Conservation (phyloP, 495 filamentous ascomycete species). For the Acidiella bohemica region DNA sequence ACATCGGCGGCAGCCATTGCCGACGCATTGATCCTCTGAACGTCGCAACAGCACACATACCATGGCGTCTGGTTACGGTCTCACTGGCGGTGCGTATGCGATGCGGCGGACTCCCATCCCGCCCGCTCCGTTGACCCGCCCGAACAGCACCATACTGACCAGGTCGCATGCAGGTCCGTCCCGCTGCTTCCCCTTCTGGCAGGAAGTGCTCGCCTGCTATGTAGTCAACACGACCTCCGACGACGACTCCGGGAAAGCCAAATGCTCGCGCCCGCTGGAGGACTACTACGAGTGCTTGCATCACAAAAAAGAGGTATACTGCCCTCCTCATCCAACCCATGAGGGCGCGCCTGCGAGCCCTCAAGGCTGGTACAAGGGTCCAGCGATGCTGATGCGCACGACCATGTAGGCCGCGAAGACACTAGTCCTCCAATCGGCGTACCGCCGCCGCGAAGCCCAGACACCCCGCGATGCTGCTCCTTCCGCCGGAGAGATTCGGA, state of each 20-base stretch:
- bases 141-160: not conserved
- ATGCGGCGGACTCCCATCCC: not conserved
- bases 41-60: not conserved
- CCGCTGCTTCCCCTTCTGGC: conserved; percentile 99
- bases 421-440: conserved; percentile 68
- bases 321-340: not conserved
- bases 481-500: conserved; percentile 65
- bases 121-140: not conserved
- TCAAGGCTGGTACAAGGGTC: not conserved
- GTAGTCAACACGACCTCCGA: conserved; percentile 36
- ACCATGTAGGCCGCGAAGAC: conserved; percentile 60
- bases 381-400: conserved; percentile 1
- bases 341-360: not conserved
- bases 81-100: conserved; percentile 1
- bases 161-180: conserved; percentile 47
- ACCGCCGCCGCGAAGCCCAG: conserved; percentile 64
- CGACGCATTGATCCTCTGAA: not conserved
- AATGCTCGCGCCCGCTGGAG: conserved; percentile 77
- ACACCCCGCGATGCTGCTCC: conserved; percentile 63
- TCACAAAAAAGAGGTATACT: conserved; percentile 85
- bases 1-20: too few relatives aligned
- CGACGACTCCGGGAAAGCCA: conserved; percentile 68
- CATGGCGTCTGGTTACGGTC: conserved; percentile 27
- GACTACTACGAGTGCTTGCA: conserved; percentile 98
- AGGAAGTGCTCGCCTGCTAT: conserved; percentile 41